A percentile compares a stretch with the other conserved stretches of the same genome.
Evolutionary conservation across 176 grass and related monocot species (phyloP).

Genomic region (Avena atlantica): DNA sequence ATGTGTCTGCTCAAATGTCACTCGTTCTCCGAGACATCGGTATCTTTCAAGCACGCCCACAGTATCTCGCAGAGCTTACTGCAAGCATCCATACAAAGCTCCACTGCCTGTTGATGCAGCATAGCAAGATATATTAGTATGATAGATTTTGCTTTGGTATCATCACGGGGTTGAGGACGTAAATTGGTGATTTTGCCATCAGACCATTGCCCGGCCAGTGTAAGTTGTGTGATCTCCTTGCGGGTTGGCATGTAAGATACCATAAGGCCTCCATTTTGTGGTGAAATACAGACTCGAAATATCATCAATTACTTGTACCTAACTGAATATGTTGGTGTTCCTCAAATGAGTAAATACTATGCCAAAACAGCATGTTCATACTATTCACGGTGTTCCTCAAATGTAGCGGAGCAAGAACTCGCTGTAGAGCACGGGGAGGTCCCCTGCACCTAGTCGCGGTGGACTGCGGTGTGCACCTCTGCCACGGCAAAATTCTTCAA

Average conservation of each 20-base stretch:
- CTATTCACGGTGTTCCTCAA: neutral
- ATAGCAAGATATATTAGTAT: conserved; percentile 15
- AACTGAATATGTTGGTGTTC: neutral
- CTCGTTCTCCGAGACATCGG: conserved; percentile 50
- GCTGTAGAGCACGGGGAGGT: too few relatives aligned
- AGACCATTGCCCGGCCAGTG: conserved; percentile 81
- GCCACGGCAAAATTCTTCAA: too few relatives aligned
- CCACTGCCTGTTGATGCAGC: conserved; percentile 73
- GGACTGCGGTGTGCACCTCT: too few relatives aligned
- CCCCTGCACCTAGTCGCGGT: too few relatives aligned
- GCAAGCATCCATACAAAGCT: conserved; percentile 91
- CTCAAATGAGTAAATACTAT: conserved; percentile 1
- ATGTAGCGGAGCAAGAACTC: too few relatives aligned
- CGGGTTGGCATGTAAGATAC: conserved; percentile 79
- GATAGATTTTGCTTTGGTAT: neutral
- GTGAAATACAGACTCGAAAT: neutral
- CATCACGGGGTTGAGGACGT: neutral
- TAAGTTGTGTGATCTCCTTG: conserved; percentile 84
- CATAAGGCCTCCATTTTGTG: conserved; percentile 70
- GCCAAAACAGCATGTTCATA: neutral
- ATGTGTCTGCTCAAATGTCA: conserved; percentile 14
- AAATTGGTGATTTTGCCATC: conserved; percentile 80
- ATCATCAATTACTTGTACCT: neutral
- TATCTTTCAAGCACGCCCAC: conserved; percentile 77
- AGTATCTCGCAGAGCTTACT: conserved; percentile 75